Percentiles rank a stretch among this genome's conserved stretches.
phyloP scores from a whole-genome alignment of 345 rosid genomes.

The Eucalyptus urophylla region DNA sequence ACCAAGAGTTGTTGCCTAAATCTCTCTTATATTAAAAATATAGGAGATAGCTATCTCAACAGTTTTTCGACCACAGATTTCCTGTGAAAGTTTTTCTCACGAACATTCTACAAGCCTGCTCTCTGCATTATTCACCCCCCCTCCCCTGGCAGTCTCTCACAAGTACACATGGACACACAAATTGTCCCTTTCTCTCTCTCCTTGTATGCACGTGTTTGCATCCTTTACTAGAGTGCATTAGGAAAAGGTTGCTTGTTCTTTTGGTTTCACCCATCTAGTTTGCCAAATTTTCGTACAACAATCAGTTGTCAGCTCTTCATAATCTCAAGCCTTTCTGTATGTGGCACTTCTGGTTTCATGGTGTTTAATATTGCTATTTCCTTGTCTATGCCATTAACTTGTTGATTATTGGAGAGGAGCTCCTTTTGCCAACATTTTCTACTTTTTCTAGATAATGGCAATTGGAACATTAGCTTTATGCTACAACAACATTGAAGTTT shows the following conservation, averaged over 20 bases:
- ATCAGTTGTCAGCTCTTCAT: neutral
- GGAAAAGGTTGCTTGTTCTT: neutral
- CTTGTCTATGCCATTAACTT: neutral
- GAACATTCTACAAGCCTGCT: neutral
- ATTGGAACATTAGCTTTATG: slow-evolving; percentile 92
- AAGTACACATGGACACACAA: neutral
- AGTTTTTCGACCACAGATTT: neutral
- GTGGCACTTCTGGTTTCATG: neutral
- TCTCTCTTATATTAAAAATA: neutral
- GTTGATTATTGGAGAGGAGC: neutral
- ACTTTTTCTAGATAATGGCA: slow-evolving; percentile 69
- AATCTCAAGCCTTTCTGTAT: neutral
- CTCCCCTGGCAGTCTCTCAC: neutral
- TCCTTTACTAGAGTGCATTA: neutral
- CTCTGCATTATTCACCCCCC: neutral
- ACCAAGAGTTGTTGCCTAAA: neutral
- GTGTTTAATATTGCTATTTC: neutral
- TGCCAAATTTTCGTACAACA: neutral
- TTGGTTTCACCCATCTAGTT: neutral
- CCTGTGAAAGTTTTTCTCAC: neutral
- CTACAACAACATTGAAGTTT: slow-evolving; percentile 84
- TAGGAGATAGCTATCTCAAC: neutral
- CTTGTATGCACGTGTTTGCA: neutral
- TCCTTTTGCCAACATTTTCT: slow-evolving; percentile 2
- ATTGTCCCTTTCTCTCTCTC: neutral